phyloP scores from a whole-genome alignment of 257 asterid species.

The Solanum tarapatanum region DNA sequence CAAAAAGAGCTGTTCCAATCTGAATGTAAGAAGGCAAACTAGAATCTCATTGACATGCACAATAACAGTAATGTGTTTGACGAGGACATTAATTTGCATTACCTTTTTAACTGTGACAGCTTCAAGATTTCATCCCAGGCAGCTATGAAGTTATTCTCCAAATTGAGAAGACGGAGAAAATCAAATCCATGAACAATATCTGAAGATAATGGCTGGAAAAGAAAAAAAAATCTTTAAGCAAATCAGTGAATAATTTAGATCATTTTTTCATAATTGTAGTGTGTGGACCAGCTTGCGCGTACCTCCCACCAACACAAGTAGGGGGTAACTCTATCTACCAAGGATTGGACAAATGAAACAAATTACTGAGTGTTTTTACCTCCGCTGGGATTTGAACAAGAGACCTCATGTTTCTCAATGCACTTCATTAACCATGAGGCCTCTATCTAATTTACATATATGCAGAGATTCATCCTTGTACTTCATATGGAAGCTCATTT shows the following conservation, averaged over 20 bases:
- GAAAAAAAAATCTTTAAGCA: background rate
- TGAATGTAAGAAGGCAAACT: slow-evolving; percentile 22
- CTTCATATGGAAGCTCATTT: background rate
- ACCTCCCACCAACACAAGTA: background rate
- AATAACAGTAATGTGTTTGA: background rate
- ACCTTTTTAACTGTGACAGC: slow-evolving; percentile 71
- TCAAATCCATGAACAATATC: slow-evolving; percentile 55
- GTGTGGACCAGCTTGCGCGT: background rate
- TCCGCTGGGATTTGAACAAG: background rate
- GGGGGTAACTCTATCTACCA: background rate
- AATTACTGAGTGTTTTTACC: background rate
- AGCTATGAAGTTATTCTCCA: slow-evolving; percentile 69
- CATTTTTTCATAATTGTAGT: background rate
- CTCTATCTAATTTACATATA: background rate
- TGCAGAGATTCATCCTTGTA: background rate
- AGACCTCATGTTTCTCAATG: background rate
- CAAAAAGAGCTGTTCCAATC: slow-evolving; percentile 83
- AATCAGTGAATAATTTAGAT: background rate
- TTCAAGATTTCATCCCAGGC: slow-evolving; percentile 76
- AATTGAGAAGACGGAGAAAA: slow-evolving; percentile 62
- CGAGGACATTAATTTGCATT: slow-evolving; percentile 1
- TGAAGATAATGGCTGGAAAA: slow-evolving; percentile 58
- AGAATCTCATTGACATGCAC: slow-evolving; percentile 2
- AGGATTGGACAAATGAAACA: background rate
- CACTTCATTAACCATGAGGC: background rate